Percentiles rank a stretch among this genome's conserved stretches.
Conservation (phyloP, 768 basidiomycete species). For the Tephrocybe sp. region DNA sequence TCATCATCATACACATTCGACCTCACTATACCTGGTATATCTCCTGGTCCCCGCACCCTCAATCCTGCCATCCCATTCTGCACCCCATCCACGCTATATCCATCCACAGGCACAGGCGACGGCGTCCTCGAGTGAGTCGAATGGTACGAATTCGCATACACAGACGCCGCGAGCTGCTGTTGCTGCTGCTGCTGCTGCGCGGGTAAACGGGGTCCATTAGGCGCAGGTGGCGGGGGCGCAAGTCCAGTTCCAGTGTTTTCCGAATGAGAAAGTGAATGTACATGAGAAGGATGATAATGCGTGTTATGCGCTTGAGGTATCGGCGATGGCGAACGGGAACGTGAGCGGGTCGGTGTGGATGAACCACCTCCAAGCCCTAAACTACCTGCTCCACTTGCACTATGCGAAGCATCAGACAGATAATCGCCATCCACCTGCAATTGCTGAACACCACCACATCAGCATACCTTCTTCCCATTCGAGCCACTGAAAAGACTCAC, state of each 20-base stretch:
- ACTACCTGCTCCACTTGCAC: constrained; percentile 18
- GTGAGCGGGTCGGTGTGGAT: constrained; percentile 37
- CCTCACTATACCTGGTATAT: background rate
- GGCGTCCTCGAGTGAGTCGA: constrained; percentile 57
- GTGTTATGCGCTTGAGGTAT: constrained; percentile 18
- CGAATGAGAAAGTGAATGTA: constrained; percentile 24
- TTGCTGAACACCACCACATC: constrained; percentile 18
- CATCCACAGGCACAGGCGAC: constrained; percentile 45
- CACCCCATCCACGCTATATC: constrained; percentile 9
- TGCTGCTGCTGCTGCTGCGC: constrained; percentile 25
- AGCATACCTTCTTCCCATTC: background rate
- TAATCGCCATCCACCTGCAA: constrained; percentile 32
- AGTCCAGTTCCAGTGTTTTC: constrained; percentile 26
- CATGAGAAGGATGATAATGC: constrained; percentile 21
- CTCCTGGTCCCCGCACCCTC: constrained; percentile 12
- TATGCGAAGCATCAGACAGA: constrained; percentile 25
- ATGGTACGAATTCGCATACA: constrained; percentile 20
- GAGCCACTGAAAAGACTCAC: constrained; percentile 39
- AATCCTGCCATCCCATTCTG: constrained; percentile 18
- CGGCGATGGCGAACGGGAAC: constrained; percentile 33
- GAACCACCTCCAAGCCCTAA: constrained; percentile 21
- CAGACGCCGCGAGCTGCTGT: background rate
- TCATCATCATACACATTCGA: constrained; percentile 9
- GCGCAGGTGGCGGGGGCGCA: constrained; percentile 65
- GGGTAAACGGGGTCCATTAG: constrained; percentile 71